Conservation (phyloP, 2,329 filamentous ascomycete genomes). For the Monilinia fructicola region DNA sequence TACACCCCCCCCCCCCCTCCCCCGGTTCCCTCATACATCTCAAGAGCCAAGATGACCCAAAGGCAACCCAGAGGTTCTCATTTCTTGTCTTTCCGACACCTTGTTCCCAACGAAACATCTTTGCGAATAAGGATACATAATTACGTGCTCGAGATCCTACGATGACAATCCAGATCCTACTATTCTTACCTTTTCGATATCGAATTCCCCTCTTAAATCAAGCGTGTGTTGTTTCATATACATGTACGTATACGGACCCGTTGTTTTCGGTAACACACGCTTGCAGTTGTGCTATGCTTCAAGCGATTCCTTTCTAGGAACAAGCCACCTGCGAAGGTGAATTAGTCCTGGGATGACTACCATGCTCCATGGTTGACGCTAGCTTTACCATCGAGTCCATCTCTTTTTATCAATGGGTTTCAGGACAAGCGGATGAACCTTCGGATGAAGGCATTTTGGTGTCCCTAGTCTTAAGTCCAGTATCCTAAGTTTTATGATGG, state of each 20-base stretch:
- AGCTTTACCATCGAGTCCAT: slow-evolving; percentile 54
- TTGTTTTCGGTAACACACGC: neutral
- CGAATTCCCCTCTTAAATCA: neutral
- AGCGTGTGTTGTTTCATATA: too few relatives aligned
- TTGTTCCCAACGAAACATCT: neutral
- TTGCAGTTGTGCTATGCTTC: neutral
- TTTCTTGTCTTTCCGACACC: too few relatives aligned
- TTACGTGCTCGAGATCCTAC: too few relatives aligned
- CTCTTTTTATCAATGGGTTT: slow-evolving; percentile 53
- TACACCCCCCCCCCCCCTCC: too few relatives aligned
- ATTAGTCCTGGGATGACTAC: slow-evolving; percentile 29
- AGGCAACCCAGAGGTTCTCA: too few relatives aligned
- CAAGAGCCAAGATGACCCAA: too few relatives aligned
- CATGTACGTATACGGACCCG: neutral
- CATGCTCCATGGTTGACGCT: slow-evolving; percentile 56
- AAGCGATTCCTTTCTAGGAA: neutral
- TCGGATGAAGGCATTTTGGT: too few relatives aligned
- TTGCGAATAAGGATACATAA: too few relatives aligned
- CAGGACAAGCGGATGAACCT: slow-evolving; percentile 53
- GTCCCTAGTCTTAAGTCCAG: slow-evolving; percentile 39
- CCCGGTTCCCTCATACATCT: too few relatives aligned
- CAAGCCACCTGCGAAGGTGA: neutral
- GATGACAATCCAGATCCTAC: too few relatives aligned
- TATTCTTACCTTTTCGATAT: neutral
- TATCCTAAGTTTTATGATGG: slow-evolving; percentile 42